phyloP scores from a whole-genome alignment of 768 basidiomycete species.

The Roridomyces roridus region DNA sequence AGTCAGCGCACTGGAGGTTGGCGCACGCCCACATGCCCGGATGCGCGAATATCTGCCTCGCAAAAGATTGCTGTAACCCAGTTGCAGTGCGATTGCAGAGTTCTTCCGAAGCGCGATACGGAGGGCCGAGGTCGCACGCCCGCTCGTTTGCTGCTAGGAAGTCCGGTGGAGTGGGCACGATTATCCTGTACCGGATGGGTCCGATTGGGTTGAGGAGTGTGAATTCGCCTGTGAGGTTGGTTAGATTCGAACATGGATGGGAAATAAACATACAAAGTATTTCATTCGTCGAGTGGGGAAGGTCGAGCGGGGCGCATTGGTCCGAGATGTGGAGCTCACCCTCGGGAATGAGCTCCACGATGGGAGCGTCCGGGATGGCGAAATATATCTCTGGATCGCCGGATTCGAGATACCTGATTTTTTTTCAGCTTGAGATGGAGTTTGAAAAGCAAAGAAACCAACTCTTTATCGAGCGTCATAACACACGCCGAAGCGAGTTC shows the following conservation, averaged over 20 bases:
- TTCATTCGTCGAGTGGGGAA: constrained; percentile 1
- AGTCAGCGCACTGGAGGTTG: no score
- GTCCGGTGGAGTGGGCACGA: background rate
- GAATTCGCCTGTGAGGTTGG: background rate
- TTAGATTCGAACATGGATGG: background rate
- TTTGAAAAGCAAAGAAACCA: background rate
- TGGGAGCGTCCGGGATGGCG: constrained; percentile 2
- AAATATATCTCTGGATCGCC: background rate
- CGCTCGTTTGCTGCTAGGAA: background rate
- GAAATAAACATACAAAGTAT: constrained; percentile 2
- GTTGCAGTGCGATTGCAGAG: background rate
- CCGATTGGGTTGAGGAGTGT: background rate
- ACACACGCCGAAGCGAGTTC: background rate
- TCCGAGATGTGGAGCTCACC: constrained; percentile 3
- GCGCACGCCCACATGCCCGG: no score
- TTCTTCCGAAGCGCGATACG: background rate
- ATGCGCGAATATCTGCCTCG: background rate
- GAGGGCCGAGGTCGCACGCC: background rate
- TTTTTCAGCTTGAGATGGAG: background rate
- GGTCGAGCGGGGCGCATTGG: background rate
- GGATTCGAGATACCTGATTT: background rate
- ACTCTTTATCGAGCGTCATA: background rate
- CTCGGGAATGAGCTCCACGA: constrained; percentile 3
- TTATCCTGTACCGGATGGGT: background rate
- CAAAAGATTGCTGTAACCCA: background rate